Evolutionary conservation across 2,329 filamentous ascomycete species (phyloP), one percentile per base, ranked within the genome.

Genomic region (Fusarium acutatum): DNA sequence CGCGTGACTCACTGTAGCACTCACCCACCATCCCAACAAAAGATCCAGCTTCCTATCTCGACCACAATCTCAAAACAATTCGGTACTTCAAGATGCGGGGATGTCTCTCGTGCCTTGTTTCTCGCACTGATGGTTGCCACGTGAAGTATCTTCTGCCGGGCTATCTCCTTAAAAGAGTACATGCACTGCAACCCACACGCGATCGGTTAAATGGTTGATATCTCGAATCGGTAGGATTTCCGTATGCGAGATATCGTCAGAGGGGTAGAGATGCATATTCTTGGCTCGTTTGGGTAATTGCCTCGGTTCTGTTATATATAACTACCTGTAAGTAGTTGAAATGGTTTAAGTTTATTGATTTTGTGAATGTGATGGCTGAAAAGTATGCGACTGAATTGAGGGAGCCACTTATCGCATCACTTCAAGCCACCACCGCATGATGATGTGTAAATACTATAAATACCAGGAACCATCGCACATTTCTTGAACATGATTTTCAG

Each of bases 401-500:
- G 11, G 17, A 4, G 20, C 34, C 24, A 52, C 34, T 38, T n/a
- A 40, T n/a, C 34, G 11, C 24, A 28, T 40, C 7, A 28, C 20
- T 18, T 13, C 5, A 18, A 14, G 24, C 34, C 50, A 38, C 24
- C 11, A 18, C 17, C 1, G 6, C 28, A 7, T 13, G 8, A 10
- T n/a, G 10, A 40, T 5, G n/a, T n/a, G n/a, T 10, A 17, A 40
- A 28, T 35, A 10, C 2, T 59, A 62, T 59, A 62, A 47, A 62
- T 58, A 62, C 11, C 5, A 3, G 8, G 0, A 7, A 8, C 1
- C 15, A 9, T 59, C 24, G 10, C 20, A 6, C 11, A 12, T 14
- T 18, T 7, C 0, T 7, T 9, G 1, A 0, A 4, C 22, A 18
- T 18, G 13, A 8, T 6, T 30, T 18, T 1, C 1, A n/a, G 3